Evolutionary conservation across 306 rosid species (phyloP).

Genomic region (Cotoneaster glaucophyllus): DNA sequence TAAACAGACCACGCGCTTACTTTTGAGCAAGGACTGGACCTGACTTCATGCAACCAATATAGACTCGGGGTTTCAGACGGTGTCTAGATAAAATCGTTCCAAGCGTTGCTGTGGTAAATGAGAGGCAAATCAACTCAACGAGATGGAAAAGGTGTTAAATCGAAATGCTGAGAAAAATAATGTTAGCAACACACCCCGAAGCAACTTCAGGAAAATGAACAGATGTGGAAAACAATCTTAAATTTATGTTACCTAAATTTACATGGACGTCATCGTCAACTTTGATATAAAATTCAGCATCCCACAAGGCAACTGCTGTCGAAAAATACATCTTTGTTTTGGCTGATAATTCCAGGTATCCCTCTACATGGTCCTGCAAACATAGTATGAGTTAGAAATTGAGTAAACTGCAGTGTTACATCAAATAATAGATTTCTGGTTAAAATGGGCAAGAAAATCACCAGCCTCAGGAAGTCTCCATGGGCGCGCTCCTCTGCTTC

Average conservation of each 20-base stretch:
- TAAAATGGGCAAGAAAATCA: conserved; percentile 28
- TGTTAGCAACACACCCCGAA: neutral
- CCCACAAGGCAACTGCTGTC: conserved; percentile 71
- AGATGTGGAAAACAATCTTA: neutral
- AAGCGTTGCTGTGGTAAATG: conserved; percentile 52
- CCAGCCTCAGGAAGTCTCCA: conserved; percentile 82
- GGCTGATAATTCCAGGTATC: conserved; percentile 68
- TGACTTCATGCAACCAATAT: conserved; percentile 93
- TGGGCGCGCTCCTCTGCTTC: conserved; percentile 75
- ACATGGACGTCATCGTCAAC: conserved; percentile 92
- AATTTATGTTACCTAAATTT: conserved; percentile 54
- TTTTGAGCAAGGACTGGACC: conserved; percentile 85
- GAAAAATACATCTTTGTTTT: conserved; percentile 72
- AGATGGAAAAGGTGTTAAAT: neutral
- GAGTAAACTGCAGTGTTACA: neutral
- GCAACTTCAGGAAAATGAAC: neutral
- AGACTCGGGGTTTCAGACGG: conserved; percentile 58
- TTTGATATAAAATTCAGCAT: conserved; percentile 82
- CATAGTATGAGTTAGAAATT: neutral
- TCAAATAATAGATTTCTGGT: neutral
- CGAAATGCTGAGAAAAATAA: neutral
- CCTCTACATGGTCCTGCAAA: conserved; percentile 66
- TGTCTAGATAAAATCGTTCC: conserved; percentile 50
- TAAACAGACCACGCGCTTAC: conserved; percentile 36
- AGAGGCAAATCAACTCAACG: conserved; percentile 9